Evolutionary conservation across 208 protist species (phyloP), one percentile per base, ranked within the genome.

Genomic region (Balamuthia mandrillaris): DNA sequence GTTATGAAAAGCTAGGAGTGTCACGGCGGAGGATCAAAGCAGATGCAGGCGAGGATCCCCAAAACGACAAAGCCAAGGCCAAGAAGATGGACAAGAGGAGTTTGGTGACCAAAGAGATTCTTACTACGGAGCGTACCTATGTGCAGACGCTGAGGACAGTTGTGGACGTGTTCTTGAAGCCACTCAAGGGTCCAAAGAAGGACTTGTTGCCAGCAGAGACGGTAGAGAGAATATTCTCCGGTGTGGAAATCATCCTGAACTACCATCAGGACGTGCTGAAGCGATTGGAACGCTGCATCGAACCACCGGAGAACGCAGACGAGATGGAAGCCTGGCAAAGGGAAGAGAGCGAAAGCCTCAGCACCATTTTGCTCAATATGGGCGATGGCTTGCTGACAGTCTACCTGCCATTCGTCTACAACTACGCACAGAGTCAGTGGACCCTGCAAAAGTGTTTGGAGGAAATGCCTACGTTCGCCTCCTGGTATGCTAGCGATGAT

Each of bases 351-450:
- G 44, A 56, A 47, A 68, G 60, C 52, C 41, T 82, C 52, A 54
- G 75, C 33, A 54, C 60, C 27, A 54, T 82, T 29, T 82, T 82
- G 41, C 39, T 82, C 14, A 54, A 82, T 31, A 82, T 82, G 75
- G 75, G 75, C 75, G 75, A 82, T 42, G 75, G 75, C 3, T 42
- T 82, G 5, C 29, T 82, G 56, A n/a, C n/a, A n/a, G 56, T 65
- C 31, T 82, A 82, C 75, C 60, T 54, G 24, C 47, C 39, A 14
- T 82, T 66, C 56, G 75, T 82, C 54, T 66, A 82, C 56, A 78
- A 82, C 56, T 82, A 82, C 52, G 41, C n/a, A 21, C 29, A 29
- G 18, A 29, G 75, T 54, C 1, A 1, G 60, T 51, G n/a, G 75
- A 82, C 29, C 47, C 66, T 14, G 21, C 52, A 21, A 82, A 47